phyloP scores from a whole-genome alignment of 768 basidiomycete species.

The Leucocoprinus leucothites region DNA sequence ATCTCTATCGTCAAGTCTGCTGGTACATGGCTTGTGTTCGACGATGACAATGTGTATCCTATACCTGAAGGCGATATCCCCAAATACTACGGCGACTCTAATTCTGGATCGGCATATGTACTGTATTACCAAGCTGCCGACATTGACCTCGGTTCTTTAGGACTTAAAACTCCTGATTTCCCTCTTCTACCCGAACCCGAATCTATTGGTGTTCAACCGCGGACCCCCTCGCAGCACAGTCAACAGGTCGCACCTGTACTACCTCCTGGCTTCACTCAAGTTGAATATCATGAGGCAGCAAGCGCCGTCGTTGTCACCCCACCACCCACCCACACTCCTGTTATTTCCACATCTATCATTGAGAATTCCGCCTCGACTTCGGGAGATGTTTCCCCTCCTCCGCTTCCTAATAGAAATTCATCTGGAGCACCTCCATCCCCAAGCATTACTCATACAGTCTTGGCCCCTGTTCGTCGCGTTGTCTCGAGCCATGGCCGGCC shows the following conservation, averaged over 20 bases:
- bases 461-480: slow-evolving; percentile 29
- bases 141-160: slow-evolving; percentile 70
- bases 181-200: slow-evolving; percentile 19
- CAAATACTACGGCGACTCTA: slow-evolving; percentile 92
- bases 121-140: slow-evolving; percentile 96
- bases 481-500: slow-evolving; percentile 20
- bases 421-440: neutral
- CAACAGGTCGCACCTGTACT: slow-evolving; percentile 25
- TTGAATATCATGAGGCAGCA: slow-evolving; percentile 17
- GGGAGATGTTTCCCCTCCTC: neutral
- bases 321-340: slow-evolving; percentile 21
- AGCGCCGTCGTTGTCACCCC: slow-evolving; percentile 25
- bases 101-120: slow-evolving; percentile 89
- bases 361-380: neutral
- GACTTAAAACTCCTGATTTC: slow-evolving; percentile 44
- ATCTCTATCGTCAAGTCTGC: slow-evolving; percentile 89
- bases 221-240: slow-evolving; percentile 14
- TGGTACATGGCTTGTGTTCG: slow-evolving; percentile 88
- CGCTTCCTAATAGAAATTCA: neutral
- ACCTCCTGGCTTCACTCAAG: slow-evolving; percentile 23
- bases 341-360: slow-evolving; percentile 11
- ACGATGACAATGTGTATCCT: slow-evolving; percentile 89
- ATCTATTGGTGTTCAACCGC: slow-evolving; percentile 18
- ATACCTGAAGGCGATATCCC: slow-evolving; percentile 89
- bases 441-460: neutral